Percentiles rank a stretch among this genome's conserved stretches.
These are phyloP conservation scores for Bolboschoenus planiculmis DNA, from an alignment of 176 grass and related monocot genomes.

Conservation along the genomic window DNA sequence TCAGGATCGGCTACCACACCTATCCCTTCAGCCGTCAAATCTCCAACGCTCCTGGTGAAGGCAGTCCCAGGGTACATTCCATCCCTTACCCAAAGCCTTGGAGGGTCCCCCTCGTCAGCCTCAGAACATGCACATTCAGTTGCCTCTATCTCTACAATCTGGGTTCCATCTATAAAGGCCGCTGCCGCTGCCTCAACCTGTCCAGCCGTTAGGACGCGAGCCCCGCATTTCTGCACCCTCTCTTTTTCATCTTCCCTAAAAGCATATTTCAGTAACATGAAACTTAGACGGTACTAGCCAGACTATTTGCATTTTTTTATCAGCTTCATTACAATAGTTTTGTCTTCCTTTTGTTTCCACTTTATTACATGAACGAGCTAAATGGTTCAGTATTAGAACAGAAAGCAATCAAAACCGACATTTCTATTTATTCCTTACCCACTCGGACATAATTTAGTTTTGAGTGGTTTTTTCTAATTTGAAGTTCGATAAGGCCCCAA, in stretches of 20 bases:
- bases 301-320: not conserved
- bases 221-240: slow-evolving; percentile 67
- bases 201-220: slow-evolving; percentile 71
- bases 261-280: not conserved
- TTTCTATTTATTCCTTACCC: not conserved
- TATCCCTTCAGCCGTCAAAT: slow-evolving; percentile 61
- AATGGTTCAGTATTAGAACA: not conserved
- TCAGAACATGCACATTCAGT: slow-evolving; percentile 28
- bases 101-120: slow-evolving; percentile 77
- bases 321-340: not conserved
- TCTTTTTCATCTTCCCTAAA: slow-evolving; percentile 73
- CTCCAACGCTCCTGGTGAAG: slow-evolving; percentile 92
- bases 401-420: not conserved
- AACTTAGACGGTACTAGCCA: not conserved
- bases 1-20: slow-evolving; percentile 80
- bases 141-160: not conserved
- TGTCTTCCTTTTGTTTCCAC: not conserved
- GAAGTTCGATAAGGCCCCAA: not conserved
- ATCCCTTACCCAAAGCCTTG: slow-evolving; percentile 80
- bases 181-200: slow-evolving; percentile 57
- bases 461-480: not conserved
- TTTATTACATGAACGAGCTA: not conserved
- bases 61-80: slow-evolving; percentile 84
- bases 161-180: slow-evolving; percentile 14
- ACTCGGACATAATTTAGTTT: not conserved